phyloP scores from a whole-genome alignment of 345 rosid genomes.

The Durio zibethinus region DNA sequence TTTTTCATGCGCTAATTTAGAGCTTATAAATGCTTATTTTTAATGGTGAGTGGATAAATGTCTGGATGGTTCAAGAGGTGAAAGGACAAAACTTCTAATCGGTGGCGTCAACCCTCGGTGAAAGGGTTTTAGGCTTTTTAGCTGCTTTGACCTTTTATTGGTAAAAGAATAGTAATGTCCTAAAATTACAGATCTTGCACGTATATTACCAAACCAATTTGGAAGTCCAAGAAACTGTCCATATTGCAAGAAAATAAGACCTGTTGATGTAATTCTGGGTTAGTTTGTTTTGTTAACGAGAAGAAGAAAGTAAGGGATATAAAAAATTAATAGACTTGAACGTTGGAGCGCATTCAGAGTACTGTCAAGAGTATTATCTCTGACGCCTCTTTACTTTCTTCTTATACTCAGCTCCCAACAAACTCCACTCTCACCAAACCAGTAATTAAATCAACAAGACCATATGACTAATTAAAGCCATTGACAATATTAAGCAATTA shows the following conservation, averaged over 20 bases:
- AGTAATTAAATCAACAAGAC: too few relatives aligned
- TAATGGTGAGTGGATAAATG: not conserved
- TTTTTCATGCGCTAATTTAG: not conserved
- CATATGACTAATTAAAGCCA: not conserved
- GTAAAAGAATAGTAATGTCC: constrained; percentile 6
- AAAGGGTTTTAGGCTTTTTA: not conserved
- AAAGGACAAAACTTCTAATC: not conserved
- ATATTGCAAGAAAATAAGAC: not conserved
- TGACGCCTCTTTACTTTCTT: too few relatives aligned
- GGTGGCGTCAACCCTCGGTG: not conserved
- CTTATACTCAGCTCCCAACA: too few relatives aligned
- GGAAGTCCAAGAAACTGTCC: not conserved
- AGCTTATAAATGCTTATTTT: not conserved
- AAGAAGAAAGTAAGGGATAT: too few relatives aligned
- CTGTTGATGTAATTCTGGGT: too few relatives aligned
- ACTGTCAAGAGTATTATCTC: too few relatives aligned
- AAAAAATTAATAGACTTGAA: too few relatives aligned
- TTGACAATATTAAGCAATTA: not conserved
- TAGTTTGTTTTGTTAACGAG: too few relatives aligned
- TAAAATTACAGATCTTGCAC: not conserved
- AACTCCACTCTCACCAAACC: too few relatives aligned
- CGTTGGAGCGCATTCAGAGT: too few relatives aligned
- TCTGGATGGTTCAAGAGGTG: not conserved
- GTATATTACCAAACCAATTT: not conserved
- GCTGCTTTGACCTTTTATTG: not conserved